These are phyloP conservation scores for Raphanus sativus DNA, from an alignment of 345 rosid genomes.

Conservation along the genomic window DNA sequence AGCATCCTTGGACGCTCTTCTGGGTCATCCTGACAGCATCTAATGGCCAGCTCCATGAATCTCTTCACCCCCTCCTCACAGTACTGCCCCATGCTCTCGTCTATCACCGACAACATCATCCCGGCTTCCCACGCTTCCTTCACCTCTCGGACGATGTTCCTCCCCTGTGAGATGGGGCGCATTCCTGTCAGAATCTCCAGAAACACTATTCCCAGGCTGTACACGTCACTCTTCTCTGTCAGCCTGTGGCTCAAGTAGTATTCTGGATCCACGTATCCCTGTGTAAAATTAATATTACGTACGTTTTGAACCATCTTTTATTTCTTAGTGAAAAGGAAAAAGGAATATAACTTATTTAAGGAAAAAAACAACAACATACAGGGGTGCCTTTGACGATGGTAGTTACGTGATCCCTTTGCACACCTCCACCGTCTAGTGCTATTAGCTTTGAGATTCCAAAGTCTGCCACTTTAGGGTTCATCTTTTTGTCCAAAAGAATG, in stretches of 20 bases:
- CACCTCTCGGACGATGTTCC: constrained; percentile 54
- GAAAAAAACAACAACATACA: constrained; percentile 13
- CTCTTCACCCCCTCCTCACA: constrained; percentile 39
- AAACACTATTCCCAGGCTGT: constrained; percentile 54
- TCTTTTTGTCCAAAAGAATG: constrained; percentile 47
- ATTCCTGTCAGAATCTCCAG: constrained; percentile 55
- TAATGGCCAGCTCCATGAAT: constrained; percentile 48
- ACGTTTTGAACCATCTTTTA: not conserved
- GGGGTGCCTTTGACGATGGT: constrained; percentile 54
- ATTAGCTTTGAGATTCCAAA: constrained; percentile 61
- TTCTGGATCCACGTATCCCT: constrained; percentile 62
- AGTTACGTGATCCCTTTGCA: constrained; percentile 43
- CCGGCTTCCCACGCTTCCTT: constrained; percentile 42
- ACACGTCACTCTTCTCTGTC: constrained; percentile 56
- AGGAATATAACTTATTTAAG: no score
- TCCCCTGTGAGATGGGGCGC: constrained; percentile 50
- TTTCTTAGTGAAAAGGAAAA: no score
- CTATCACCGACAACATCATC: constrained; percentile 47
- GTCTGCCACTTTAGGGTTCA: constrained; percentile 57
- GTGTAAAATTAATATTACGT: not conserved
- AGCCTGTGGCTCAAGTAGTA: constrained; percentile 48
- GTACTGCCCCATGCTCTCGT: constrained; percentile 47
- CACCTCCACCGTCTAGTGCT: constrained; percentile 36
- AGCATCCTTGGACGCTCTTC: constrained; percentile 47
- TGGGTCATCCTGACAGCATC: constrained; percentile 42